phyloP scores from a whole-genome alignment of 257 asterid genomes.

The Nicotiana attenuata region DNA sequence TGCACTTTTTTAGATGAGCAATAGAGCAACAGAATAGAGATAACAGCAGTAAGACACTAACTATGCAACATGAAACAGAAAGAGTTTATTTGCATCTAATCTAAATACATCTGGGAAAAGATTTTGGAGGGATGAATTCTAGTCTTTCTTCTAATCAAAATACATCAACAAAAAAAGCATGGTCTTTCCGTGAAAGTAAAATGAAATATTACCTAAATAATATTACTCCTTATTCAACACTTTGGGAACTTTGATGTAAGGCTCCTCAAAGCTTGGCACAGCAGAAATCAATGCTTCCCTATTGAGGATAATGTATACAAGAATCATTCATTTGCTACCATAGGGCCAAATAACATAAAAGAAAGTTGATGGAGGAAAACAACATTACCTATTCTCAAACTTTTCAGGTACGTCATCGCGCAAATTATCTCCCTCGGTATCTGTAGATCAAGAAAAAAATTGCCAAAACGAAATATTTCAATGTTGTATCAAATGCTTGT shows the following conservation, averaged over 20 bases:
- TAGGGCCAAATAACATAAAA: background rate
- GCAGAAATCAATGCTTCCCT: conserved; percentile 70
- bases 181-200: background rate
- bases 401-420: conserved; percentile 47
- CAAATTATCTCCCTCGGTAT: conserved; percentile 56
- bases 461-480: background rate
- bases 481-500: background rate
- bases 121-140: background rate
- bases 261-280: conserved; percentile 61
- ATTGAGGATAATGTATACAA: background rate
- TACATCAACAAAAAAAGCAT: background rate
- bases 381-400: conserved; percentile 47
- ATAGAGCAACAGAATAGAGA: background rate
- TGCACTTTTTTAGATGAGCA: background rate
- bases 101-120: background rate
- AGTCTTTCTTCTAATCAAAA: background rate
- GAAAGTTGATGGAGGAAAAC: background rate
- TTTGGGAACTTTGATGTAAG: conserved; percentile 82
- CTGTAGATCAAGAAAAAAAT: conserved; percentile 25
- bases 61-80: background rate
- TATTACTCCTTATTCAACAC: conserved; percentile 64
- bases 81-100: too few species aligned
- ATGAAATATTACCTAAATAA: background rate
- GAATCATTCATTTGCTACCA: background rate
- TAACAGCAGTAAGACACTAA: background rate